These are phyloP conservation scores for Westerdykella aurantiaca DNA, from an alignment of 2,329 filamentous ascomycete genomes.

Conservation along the genomic window DNA sequence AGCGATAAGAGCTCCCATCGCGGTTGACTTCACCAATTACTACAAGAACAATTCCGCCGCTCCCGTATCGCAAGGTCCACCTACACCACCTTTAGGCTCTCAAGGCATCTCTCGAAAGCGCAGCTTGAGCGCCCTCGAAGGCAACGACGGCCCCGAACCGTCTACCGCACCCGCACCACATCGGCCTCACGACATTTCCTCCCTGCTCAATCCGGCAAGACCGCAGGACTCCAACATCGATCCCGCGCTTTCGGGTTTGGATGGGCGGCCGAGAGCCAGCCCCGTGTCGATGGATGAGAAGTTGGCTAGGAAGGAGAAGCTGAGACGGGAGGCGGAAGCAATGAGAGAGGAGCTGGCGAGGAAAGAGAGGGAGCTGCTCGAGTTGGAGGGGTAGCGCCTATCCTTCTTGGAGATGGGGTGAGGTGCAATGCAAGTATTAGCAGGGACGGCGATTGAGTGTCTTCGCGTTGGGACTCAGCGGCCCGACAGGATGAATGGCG, in stretches of 20 bases:
- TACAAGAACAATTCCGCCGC: conserved; percentile 14
- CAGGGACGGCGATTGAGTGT: no score
- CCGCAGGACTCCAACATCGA: conserved; percentile 28
- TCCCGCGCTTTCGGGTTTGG: conserved; percentile 21
- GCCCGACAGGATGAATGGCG: no score
- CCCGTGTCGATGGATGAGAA: conserved; percentile 21
- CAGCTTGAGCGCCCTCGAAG: conserved; percentile 30
- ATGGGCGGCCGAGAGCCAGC: conserved; percentile 17
- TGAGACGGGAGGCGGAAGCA: conserved; percentile 26
- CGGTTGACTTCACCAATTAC: conserved; percentile 37
- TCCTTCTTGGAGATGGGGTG: no score
- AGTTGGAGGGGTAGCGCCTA: conserved; percentile 18
- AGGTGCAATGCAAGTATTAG: no score
- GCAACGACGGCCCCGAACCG: conserved; percentile 14
- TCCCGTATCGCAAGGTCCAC: conserved; percentile 8
- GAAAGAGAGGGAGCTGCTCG: conserved; percentile 27
- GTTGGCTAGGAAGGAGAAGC: conserved; percentile 22
- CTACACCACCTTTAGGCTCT: conserved; percentile 8
- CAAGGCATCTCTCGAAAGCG: conserved; percentile 25
- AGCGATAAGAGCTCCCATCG: conserved; percentile 20
- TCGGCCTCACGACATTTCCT: conserved; percentile 31
- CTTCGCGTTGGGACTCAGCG: no score
- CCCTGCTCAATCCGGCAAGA: conserved; percentile 27
- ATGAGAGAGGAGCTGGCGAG: conserved; percentile 27
- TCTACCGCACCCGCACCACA: conserved; percentile 20